Evolutionary conservation across 192 early-diverging fungal genomes (phyloP), one percentile per base, ranked within the genome.

Genomic region (Entomortierella beljakovae): DNA sequence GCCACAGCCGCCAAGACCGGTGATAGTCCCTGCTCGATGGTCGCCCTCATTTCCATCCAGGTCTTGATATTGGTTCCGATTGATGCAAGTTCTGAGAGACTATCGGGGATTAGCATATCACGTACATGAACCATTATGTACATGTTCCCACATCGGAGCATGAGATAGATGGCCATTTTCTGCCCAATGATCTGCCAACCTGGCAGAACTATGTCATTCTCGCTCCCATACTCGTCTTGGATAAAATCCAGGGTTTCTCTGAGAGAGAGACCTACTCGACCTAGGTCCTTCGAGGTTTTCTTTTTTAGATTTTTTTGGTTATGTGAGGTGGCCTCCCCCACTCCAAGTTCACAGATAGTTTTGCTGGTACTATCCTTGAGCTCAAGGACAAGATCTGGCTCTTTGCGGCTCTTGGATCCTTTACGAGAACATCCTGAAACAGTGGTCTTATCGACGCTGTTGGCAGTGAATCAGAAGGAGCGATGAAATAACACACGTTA

Each of bases 221-320:
- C 54, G 32, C 54, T 46, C n/a, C n/a, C n/a, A 28, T 50, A 71
- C 61, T 49, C 57, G 46, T 71, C 69, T 50, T 71, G 69, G 53
- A 71, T 57, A 15, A 57, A 54, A 54, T 71, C 61, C 42, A 63
- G 34, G 50, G 61, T 61, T 20, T 71, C 69, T 25, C 63, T 71
- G 29, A 61, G 35, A 38, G 38, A 26, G 28, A 70, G 43, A 18
- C 68, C 59, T 3, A 70, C 48, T 25, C 58, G 59, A 18, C 29
- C 68, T 40, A 61, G 54, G 54, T 70, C 68, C 54, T 70, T 70
- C 22, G 54, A 43, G 33, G 59, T 70, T 32, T 69, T 69, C 37
- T n/a, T n/a, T n/a, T n/a, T n/a, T n/a, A n/a, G n/a, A n/a, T n/a
- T n/a, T n/a, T n/a, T n/a, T n/a, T n/a, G n/a, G n/a, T n/a, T n/a